Evolutionary conservation across 208 protist genomes (phyloP).

Genomic region (Wallacemonas sp.): DNA sequence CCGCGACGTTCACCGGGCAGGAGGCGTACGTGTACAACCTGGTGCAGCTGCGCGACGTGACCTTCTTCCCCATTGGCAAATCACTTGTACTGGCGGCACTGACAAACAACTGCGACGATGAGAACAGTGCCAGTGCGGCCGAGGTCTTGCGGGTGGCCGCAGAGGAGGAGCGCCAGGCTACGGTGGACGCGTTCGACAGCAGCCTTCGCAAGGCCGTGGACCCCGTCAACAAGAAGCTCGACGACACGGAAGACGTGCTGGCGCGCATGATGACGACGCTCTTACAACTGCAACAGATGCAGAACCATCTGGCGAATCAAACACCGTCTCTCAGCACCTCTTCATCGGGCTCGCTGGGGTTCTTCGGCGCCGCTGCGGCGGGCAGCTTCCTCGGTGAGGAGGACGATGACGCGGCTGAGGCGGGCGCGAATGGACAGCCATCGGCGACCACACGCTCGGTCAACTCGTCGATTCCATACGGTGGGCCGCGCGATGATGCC

Average conservation of each 20-base stretch:
- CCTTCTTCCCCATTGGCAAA: conserved; percentile 75
- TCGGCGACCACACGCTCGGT: not conserved
- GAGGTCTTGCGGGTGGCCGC: conserved; percentile 3
- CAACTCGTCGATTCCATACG: conserved; percentile 6
- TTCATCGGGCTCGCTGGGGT: not conserved
- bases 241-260: conserved; percentile 19
- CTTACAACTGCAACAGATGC: conserved; percentile 12
- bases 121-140: conserved; percentile 8
- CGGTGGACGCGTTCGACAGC: conserved; percentile 14
- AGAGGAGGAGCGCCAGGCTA: conserved; percentile 16
- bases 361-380: not conserved
- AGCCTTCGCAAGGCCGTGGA: conserved; percentile 17
- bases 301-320: conserved; percentile 4
- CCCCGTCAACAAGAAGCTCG: conserved; percentile 21
- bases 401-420: not conserved
- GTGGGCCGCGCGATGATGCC: not conserved
- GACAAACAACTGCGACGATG: not conserved
- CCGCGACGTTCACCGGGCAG: conserved; percentile 67
- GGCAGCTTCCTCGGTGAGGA: not conserved
- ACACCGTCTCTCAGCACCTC: conserved; percentile 1
- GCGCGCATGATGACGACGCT: not conserved
- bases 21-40: conserved; percentile 73
- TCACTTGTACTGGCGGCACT: conserved; percentile 39
- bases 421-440: not conserved
- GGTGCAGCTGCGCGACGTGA: conserved; percentile 46